Base-by-base conservation (phyloP, 331 rosid genomes). In the Dryas integrifolia region DNA sequence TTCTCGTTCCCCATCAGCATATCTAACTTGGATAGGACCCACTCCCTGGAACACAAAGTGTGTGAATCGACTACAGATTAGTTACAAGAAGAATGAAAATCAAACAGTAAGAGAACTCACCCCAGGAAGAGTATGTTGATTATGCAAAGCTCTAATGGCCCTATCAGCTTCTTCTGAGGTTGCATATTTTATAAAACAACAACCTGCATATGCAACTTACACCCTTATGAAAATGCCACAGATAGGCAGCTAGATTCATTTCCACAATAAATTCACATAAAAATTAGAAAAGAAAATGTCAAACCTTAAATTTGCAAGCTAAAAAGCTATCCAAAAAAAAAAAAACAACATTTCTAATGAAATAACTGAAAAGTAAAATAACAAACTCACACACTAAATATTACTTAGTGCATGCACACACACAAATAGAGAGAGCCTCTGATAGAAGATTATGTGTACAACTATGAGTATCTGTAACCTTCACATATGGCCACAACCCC, bases 1-100 rank as follows among this genome's bases (percentile, higher is more conserved):
- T 83, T 94, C 98, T 11, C 97, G 89, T 81, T 94, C 98, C 47
- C 98, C 98, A 74, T 94, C 98, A 72, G 98, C 98, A 82, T 94
- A 94, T 80, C 98, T 88, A 67, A 94, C 98, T 91, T 94, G 98
- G 78, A 94, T 86, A 55, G 98, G 96, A 79, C 98, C 92, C 11
- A 75, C 65, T 78, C 98, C 96, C 98, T 94, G 82, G 60, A 82
- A 80, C 35, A 76, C 45, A 77, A 71, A 63, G 70, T 13, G 69
- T 72, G 82, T 76, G 81, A 72, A 75, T 72, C 47, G 53, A 75
- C 64, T 4, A 79, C 35, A 76, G 12, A 77, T 55, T 43, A 39
- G 45, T 65, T 51, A 41, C 46, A 70, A 12, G 45, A 79, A 76
- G 16, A 73, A 40, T 74, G 63, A 70, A 73, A 80, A 84, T 51